Percentiles rank a stretch among this genome's conserved stretches.
These are phyloP conservation scores for Saccharomycopsis sp. DNA, from an alignment of 805 yeast genomes.

Conservation along the genomic window DNA sequence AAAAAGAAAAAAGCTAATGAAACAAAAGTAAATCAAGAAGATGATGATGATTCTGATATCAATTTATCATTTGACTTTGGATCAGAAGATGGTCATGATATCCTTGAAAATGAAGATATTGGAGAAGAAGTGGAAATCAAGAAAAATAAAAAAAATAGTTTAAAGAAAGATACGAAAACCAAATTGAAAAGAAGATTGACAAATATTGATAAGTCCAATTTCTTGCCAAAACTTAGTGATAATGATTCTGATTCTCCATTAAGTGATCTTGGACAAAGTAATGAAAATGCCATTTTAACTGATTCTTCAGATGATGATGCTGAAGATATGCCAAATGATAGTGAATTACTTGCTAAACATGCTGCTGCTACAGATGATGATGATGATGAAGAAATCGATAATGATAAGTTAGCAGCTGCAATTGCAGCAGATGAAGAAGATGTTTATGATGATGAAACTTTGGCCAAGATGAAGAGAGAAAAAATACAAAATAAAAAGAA, in stretches of 20 bases:
- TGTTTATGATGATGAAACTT: conserved; percentile 18
- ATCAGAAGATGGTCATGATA: conserved; percentile 29
- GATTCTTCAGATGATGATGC: conserved; percentile 28
- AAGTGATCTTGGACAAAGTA: conserved; percentile 7
- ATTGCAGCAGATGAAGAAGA: conserved; percentile 21
- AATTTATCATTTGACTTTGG: conserved; percentile 33
- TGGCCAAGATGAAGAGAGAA: conserved; percentile 13
- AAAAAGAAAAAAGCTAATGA: background rate
- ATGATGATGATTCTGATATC: conserved; percentile 24
- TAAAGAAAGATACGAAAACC: conserved; percentile 17
- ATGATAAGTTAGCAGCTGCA: conserved; percentile 28
- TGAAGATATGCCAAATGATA: conserved; percentile 31
- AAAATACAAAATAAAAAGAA: conserved; percentile 4
- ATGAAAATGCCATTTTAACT: conserved; percentile 18
- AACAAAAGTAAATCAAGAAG: conserved; percentile 18
- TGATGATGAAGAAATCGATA: conserved; percentile 26
- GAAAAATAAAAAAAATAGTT: background rate
- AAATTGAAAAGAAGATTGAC: conserved; percentile 51
- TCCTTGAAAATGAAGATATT: conserved; percentile 42
- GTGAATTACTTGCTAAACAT: conserved; percentile 23
- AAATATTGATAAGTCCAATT: conserved; percentile 34
- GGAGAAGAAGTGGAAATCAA: conserved; percentile 56
- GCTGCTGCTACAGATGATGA: conserved; percentile 21
- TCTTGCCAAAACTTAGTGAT: conserved; percentile 27
- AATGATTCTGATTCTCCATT: conserved; percentile 26